These are phyloP conservation scores for Penicillium hordei DNA, from an alignment of 2,329 filamentous ascomycete species.

Conservation along the genomic window DNA sequence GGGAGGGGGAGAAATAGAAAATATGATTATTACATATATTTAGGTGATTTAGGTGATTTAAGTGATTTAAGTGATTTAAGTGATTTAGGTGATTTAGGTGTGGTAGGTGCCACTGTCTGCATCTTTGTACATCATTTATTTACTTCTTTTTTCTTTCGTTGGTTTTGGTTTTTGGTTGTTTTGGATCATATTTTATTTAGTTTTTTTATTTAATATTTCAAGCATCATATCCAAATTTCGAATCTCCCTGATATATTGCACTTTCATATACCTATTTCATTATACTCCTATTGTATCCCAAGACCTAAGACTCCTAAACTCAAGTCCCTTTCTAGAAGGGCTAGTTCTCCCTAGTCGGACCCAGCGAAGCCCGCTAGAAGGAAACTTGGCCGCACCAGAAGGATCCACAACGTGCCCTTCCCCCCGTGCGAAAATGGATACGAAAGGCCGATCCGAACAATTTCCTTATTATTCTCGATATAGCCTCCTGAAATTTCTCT, in stretches of 20 bases:
- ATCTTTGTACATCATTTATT: slow-evolving; percentile 20
- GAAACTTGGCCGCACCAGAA: slow-evolving; percentile 37
- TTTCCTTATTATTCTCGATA: slow-evolving; percentile 1
- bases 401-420: slow-evolving; percentile 37
- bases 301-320: too few relatives aligned
- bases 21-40: slow-evolving; percentile 9
- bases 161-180: background rate
- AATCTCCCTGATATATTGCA: background rate
- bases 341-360: slow-evolving; percentile 23
- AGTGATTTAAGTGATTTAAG: slow-evolving; percentile 21
- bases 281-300: too few relatives aligned
- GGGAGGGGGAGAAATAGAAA: background rate
- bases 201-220: background rate
- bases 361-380: slow-evolving; percentile 31
- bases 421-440: slow-evolving; percentile 34
- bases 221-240: background rate
- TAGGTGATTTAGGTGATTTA: slow-evolving; percentile 24
- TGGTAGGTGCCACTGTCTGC: slow-evolving; percentile 28
- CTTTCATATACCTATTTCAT: background rate
- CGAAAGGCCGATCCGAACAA: slow-evolving; percentile 33
- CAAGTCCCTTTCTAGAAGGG: slow-evolving; percentile 4
- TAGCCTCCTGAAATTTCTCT: slow-evolving; percentile 4
- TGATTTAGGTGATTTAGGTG: slow-evolving; percentile 27
- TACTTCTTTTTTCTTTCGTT: slow-evolving; percentile 7
- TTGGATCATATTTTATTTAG: background rate